A percentile compares a stretch with the other conserved stretches of the same genome.
phyloP scores from a whole-genome alignment of 305 asterid genomes.

The Fraxinus albicans region DNA sequence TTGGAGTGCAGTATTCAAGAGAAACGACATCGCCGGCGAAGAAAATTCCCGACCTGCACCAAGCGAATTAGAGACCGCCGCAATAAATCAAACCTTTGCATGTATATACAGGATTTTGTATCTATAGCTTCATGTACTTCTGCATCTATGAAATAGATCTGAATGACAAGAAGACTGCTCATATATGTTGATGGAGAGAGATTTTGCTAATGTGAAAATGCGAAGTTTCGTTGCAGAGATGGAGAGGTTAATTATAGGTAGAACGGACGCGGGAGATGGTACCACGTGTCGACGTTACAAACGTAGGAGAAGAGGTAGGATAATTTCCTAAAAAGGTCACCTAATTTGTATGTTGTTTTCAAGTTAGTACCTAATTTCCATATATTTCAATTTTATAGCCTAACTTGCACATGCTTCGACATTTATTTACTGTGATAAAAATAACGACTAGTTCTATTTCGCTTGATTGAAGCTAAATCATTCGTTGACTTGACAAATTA shows the following conservation, averaged over 20 bases:
- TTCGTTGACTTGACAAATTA: neutral
- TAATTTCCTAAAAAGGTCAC: neutral
- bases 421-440: too few relatives aligned
- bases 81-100: slow-evolving; percentile 23
- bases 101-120: neutral
- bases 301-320: slow-evolving; percentile 4
- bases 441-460: neutral
- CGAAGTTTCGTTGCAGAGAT: slow-evolving; percentile 1
- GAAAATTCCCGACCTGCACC: slow-evolving; percentile 96
- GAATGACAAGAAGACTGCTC: neutral
- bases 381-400: neutral
- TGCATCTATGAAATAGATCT: slow-evolving; percentile 15
- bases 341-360: slow-evolving; percentile 7
- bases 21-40: slow-evolving; percentile 28
- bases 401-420: neutral
- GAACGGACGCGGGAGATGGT: slow-evolving; percentile 25
- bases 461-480: neutral
- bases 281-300: slow-evolving; percentile 40
- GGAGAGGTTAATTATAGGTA: slow-evolving; percentile 35
- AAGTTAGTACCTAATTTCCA: neutral
- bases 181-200: neutral
- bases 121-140: neutral
- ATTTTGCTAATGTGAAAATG: neutral
- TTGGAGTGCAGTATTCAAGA: slow-evolving; percentile 10
- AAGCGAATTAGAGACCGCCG: slow-evolving; percentile 88